Evolutionary conservation across 2,329 filamentous ascomycete species (phyloP), one percentile per base, ranked within the genome.

Genomic region (Fusarium nanum): DNA sequence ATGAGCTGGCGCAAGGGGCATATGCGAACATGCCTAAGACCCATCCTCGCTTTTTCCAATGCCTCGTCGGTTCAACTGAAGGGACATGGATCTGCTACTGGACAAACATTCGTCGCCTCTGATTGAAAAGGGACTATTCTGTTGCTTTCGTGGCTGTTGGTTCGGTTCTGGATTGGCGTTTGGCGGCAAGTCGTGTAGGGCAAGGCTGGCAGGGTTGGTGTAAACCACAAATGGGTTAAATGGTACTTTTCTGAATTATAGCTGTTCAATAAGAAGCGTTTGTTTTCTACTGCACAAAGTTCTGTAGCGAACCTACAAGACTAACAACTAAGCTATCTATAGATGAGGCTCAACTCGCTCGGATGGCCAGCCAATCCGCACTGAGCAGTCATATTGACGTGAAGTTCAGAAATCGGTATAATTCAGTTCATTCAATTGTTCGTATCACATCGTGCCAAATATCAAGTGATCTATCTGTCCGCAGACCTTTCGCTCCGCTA

Each of bases 121-220:
- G 34, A 37, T 27, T 14, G 23, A 42, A 28, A 20, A 37, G 25
- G 32, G 40, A 25, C 32, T 41, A 48, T 69, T 55, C 40, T 64
- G 58, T 73, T 60, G 53, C 56, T 72, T 65, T 30, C 23, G 42
- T 45, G 44, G 34, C 42, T 62, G 60, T 72, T 62, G 53, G 60
- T 68, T 67, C 22, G 71, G 65, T 67, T 67, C 70, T 64, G 70
- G 70, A 66, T 72, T 66, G 73, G 73, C 73, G 73, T 75, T 75
- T 57, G 64, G 60, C 58, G 57, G 71, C 56, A 74, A 67, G 71
- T 70, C 71, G 56, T 57, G 60, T 54, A 48, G 52, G 63, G 41
- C 28, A 50, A 28, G 32, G 45, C 20, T 56, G 40, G 58, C 55
- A 64, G 57, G 70, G 61, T 61, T 64, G 57, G 67, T 64, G 64